These are phyloP conservation scores for Tuber umbilicatum DNA, from an alignment of 495 filamentous ascomycete genomes.

Conservation along the genomic window DNA sequence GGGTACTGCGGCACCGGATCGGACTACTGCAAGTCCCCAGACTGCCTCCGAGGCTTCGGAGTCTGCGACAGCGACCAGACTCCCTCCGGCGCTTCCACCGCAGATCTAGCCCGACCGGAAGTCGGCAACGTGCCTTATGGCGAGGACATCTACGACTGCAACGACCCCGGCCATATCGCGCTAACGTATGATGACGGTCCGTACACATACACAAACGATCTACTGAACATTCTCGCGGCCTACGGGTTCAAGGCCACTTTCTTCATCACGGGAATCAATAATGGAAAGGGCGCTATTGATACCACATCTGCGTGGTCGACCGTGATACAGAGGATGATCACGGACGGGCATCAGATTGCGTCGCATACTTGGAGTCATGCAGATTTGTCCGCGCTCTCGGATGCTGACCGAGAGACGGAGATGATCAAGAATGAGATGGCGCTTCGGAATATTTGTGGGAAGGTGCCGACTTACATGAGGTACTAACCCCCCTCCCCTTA, in stretches of 20 bases:
- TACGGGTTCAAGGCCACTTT: constrained; percentile 64
- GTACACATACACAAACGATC: constrained; percentile 54
- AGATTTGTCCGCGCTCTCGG: constrained; percentile 52
- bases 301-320: constrained; percentile 47
- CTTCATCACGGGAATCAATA: constrained; percentile 65
- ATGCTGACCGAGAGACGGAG: constrained; percentile 50
- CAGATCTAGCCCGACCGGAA: constrained; percentile 47
- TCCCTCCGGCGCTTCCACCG: constrained; percentile 53
- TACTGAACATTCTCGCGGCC: constrained; percentile 59
- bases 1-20: constrained; percentile 49
- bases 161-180: constrained; percentile 54
- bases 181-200: constrained; percentile 68
- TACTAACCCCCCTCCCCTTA: not conserved
- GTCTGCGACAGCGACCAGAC: constrained; percentile 53
- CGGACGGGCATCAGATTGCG: constrained; percentile 63
- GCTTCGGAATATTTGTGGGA: constrained; percentile 60
- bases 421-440: constrained; percentile 65
- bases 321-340: constrained; percentile 55
- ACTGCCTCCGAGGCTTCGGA: constrained; percentile 55
- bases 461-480: constrained; percentile 70
- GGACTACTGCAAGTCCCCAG: constrained; percentile 54
- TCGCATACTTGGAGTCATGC: constrained; percentile 69
- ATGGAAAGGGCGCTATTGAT: constrained; percentile 54
- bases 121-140: constrained; percentile 51
- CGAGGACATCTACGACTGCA: constrained; percentile 57